phyloP scores from a whole-genome alignment of 2,329 filamentous ascomycete genomes.

The Scleromitrula shiraiana region DNA sequence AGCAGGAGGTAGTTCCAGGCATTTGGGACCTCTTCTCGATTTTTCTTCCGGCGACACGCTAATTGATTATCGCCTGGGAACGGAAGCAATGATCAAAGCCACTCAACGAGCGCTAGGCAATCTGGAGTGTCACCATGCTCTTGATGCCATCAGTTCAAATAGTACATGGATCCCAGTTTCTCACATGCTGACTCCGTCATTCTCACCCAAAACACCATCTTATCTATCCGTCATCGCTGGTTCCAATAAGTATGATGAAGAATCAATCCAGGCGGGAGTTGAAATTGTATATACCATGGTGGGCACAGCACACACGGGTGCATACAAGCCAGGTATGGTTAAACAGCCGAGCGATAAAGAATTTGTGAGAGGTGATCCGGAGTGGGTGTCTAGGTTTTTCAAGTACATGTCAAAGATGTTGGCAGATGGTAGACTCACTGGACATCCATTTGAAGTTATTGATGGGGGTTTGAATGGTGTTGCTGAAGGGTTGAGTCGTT shows the following conservation, averaged over 20 bases:
- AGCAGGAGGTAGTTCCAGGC: conserved; percentile 39
- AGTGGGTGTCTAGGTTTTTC: neutral
- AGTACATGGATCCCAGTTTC: neutral
- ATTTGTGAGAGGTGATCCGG: neutral
- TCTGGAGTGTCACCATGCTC: conserved; percentile 13
- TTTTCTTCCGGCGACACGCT: conserved; percentile 34
- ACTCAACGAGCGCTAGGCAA: conserved; percentile 8
- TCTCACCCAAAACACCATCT: neutral
- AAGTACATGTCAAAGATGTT: conserved; percentile 30
- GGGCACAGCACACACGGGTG: neutral
- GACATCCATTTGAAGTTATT: conserved; percentile 43
- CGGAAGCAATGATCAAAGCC: conserved; percentile 30
- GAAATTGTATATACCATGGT: conserved; percentile 1
- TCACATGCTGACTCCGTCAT: neutral
- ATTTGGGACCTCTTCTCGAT: conserved; percentile 38
- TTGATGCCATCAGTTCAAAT: conserved; percentile 20
- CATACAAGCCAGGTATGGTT: neutral
- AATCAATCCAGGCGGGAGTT: neutral
- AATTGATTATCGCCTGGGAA: conserved; percentile 47
- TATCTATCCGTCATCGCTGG: neutral
- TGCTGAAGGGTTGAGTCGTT: conserved; percentile 41
- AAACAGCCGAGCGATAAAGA: neutral
- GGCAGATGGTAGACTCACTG: conserved; percentile 39
- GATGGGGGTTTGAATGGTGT: conserved; percentile 38
- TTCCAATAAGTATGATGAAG: neutral